phyloP scores from a whole-genome alignment of 2,329 filamentous ascomycete genomes.

The Diplodia mutila region DNA sequence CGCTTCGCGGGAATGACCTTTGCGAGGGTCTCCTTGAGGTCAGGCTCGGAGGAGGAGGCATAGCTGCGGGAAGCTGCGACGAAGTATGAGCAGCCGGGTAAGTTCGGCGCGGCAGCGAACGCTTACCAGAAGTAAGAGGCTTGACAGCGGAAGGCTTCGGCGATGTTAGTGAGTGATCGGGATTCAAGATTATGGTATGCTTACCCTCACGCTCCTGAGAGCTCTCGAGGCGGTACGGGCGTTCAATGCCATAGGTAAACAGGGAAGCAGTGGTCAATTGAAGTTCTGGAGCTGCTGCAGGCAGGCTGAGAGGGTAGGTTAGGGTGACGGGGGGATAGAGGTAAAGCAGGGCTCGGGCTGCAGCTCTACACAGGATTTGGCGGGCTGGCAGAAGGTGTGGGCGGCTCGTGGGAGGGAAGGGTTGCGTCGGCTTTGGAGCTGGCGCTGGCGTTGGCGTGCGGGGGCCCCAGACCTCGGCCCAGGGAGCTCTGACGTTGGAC shows the following conservation, averaged over 20 bases:
- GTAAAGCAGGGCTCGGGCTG: neutral
- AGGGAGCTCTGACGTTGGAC: conserved; percentile 16
- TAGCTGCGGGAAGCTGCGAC: conserved; percentile 58
- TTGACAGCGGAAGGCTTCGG: conserved; percentile 38
- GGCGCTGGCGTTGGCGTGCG: conserved; percentile 33
- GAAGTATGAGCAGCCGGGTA: conserved; percentile 21
- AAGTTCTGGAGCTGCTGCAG: neutral
- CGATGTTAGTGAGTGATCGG: conserved; percentile 29
- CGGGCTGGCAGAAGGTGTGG: neutral
- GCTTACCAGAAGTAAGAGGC: conserved; percentile 43
- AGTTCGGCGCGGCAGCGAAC: conserved; percentile 4
- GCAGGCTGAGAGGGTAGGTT: neutral
- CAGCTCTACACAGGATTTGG: conserved; percentile 6
- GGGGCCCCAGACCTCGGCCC: conserved; percentile 24
- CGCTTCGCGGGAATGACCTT: conserved; percentile 88
- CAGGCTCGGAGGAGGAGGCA: conserved; percentile 77
- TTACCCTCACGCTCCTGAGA: conserved; percentile 67
- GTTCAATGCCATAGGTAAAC: conserved; percentile 64
- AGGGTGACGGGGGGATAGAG: neutral
- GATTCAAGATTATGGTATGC: conserved; percentile 30
- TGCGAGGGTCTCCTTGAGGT: conserved; percentile 85
- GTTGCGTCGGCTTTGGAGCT: conserved; percentile 29
- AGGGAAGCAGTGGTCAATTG: neutral
- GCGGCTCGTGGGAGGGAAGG: neutral
- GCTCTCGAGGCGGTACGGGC: conserved; percentile 65